Evolutionary conservation across 768 basidiomycete species (phyloP).

Genomic region (Trametes punicea): DNA sequence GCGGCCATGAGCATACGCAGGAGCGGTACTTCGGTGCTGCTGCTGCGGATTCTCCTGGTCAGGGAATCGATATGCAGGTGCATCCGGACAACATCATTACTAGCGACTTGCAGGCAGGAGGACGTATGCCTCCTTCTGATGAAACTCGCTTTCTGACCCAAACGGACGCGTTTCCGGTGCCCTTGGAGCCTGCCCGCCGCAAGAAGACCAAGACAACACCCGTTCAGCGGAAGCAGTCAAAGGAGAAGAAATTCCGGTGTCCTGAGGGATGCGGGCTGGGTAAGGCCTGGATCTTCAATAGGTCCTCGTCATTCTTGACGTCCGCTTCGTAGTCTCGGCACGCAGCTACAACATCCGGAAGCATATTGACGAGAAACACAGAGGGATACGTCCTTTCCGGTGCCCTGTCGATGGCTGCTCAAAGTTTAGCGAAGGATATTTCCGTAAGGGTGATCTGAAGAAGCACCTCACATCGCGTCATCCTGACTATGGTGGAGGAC

Average conservation of each 20-base stretch:
- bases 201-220: neutral
- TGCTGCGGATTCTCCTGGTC: neutral
- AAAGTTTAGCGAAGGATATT: neutral
- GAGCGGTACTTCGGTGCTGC: neutral
- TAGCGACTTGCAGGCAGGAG: neutral
- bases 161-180: neutral
- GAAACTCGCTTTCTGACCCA: neutral
- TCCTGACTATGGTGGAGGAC: neutral
- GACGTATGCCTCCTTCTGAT: neutral
- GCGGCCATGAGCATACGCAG: neutral
- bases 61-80: slow-evolving; percentile 1
- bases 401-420: neutral
- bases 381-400: neutral
- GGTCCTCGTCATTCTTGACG: neutral
- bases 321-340: neutral
- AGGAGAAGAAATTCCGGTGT: neutral
- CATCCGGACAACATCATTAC: neutral
- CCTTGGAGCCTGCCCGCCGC: neutral
- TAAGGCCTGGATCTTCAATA: neutral
- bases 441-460: neutral
- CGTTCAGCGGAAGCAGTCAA: neutral
- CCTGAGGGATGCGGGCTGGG: neutral
- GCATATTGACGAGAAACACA: neutral
- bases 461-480: neutral
- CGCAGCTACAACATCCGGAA: neutral